A percentile compares a stretch with the other conserved stretches of the same genome.
These are phyloP conservation scores for Penicillium bialowiezense DNA, from an alignment of 495 filamentous ascomycete genomes.

Conservation along the genomic window DNA sequence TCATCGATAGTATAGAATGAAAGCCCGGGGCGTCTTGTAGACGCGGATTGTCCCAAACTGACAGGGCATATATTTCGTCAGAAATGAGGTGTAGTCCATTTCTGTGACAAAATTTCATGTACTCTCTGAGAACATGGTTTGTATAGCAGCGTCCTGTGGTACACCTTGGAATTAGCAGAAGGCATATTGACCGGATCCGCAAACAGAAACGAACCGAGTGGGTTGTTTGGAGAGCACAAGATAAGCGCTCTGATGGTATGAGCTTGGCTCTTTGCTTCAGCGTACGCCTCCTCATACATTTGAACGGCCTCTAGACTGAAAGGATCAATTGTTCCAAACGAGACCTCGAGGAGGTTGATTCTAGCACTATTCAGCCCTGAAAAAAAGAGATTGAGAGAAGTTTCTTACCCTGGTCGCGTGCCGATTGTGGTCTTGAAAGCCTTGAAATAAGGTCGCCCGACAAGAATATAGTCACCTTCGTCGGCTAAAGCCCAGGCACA, in stretches of 20 bases:
- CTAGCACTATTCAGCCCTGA: conserved; percentile 11
- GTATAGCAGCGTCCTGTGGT: conserved; percentile 35
- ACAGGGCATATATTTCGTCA: conserved; percentile 53
- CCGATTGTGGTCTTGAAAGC: conserved; percentile 17
- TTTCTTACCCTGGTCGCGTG: not conserved
- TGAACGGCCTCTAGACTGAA: conserved; percentile 35
- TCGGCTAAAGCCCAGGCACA: conserved; percentile 27
- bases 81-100: conserved; percentile 46
- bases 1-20: conserved; percentile 36
- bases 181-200: not conserved
- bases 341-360: conserved; percentile 31
- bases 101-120: conserved; percentile 34
- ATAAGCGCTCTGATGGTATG: conserved; percentile 41
- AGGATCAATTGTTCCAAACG: conserved; percentile 35
- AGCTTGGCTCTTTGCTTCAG: conserved; percentile 12
- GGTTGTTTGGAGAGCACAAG: conserved; percentile 53
- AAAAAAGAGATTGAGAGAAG: not conserved
- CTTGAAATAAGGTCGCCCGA: conserved; percentile 28
- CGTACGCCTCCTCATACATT: conserved; percentile 24
- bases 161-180: not conserved
- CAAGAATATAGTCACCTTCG: conserved; percentile 27
- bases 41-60: conserved; percentile 31
- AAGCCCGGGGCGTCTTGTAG: conserved; percentile 27
- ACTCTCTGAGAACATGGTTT: conserved; percentile 28
- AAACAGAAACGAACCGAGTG: conserved; percentile 22